Conservation (phyloP, 768 basidiomycete genomes). For the Amanita exitialis region DNA sequence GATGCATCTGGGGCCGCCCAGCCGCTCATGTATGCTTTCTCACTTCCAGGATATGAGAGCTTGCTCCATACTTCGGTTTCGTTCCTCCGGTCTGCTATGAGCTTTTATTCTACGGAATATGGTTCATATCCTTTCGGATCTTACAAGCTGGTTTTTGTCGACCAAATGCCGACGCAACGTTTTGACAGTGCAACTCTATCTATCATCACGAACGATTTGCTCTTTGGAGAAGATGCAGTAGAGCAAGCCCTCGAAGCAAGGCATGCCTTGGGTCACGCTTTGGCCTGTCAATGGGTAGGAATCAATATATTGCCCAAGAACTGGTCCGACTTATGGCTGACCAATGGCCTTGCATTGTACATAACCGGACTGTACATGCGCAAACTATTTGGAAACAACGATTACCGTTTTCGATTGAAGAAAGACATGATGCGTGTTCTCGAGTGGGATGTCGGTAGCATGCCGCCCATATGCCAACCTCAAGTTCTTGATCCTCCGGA, state of each 20-base stretch:
- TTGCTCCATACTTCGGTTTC: conserved; percentile 60
- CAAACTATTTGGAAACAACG: conserved; percentile 89
- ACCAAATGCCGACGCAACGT: conserved; percentile 72
- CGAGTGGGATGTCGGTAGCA: conserved; percentile 76
- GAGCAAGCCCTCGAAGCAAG: conserved; percentile 91
- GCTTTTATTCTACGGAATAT: conserved; percentile 82
- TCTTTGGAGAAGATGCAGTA: conserved; percentile 82
- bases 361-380: conserved; percentile 83
- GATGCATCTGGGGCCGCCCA: conserved; percentile 57
- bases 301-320: conserved; percentile 92
- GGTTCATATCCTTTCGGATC: conserved; percentile 96
- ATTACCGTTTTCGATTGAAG: conserved; percentile 90
- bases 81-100: conserved; percentile 84
- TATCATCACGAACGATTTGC: conserved; percentile 66
- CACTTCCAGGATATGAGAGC: conserved; percentile 79
- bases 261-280: conserved; percentile 74
- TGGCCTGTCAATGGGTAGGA: conserved; percentile 95
- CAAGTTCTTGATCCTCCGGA: conserved; percentile 81
- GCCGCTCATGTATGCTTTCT: conserved; percentile 83
- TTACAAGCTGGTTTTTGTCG: conserved; percentile 90
- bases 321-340: conserved; percentile 95
- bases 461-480: conserved; percentile 93
- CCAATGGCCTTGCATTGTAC: conserved; percentile 87
- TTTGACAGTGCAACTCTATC: conserved; percentile 83
- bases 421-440: conserved; percentile 94